These are phyloP conservation scores for Rosa hybrid DNA, from an alignment of 331 rosid species.

Conservation along the genomic window DNA sequence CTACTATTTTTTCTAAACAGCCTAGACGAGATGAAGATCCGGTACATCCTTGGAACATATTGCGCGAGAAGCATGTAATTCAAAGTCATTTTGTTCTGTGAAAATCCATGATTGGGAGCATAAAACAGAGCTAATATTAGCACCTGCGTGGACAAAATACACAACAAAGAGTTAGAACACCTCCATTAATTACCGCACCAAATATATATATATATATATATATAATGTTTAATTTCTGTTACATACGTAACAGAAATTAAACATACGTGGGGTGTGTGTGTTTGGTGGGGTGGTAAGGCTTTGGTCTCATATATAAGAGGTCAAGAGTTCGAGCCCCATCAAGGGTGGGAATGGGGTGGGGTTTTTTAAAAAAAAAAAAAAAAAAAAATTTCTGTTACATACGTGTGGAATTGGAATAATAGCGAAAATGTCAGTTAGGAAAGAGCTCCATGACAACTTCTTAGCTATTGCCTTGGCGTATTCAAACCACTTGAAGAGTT, in stretches of 20 bases:
- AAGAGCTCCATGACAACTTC: constrained; percentile 1
- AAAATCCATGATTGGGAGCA: neutral
- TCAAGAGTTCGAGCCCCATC: too few species aligned
- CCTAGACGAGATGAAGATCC: neutral
- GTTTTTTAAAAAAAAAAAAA: too few species aligned
- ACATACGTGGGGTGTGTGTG: too few species aligned
- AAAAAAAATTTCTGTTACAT: neutral
- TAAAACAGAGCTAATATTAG: neutral
- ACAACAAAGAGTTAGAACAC: neutral
- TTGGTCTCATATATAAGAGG: too few species aligned
- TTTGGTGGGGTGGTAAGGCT: too few species aligned
- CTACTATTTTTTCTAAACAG: neutral
- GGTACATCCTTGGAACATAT: neutral
- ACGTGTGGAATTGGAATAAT: constrained; percentile 40
- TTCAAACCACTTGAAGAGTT: neutral
- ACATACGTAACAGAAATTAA: too few species aligned
- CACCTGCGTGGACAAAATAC: neutral
- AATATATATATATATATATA: too few species aligned
- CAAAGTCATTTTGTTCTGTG: neutral
- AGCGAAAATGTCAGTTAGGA: constrained; percentile 30
- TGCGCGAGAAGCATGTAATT: neutral
- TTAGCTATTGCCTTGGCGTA: neutral
- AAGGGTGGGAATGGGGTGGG: too few species aligned
- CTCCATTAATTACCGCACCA: neutral
- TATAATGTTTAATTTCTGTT: neutral